Evolutionary conservation across 2,329 filamentous ascomycete genomes (phyloP).

Genomic region (Aspergillus versicolor): DNA sequence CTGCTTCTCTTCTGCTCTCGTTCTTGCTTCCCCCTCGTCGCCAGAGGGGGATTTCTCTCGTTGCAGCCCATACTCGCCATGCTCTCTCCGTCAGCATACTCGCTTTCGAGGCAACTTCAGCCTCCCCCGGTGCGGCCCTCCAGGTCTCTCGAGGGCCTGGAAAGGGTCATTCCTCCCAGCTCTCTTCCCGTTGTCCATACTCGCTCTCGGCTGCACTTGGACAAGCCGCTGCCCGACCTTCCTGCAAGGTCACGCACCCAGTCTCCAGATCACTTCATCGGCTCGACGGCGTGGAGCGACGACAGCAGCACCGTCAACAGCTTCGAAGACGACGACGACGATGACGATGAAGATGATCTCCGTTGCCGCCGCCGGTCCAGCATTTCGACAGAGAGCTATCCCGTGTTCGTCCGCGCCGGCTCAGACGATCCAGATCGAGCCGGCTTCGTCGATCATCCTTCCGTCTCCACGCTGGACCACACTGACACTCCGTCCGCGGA

Average conservation of each 20-base stretch:
- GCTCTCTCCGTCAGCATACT: too few species aligned
- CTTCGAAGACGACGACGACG: conserved; percentile 12
- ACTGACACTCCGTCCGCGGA: conserved; percentile 2
- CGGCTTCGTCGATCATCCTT: conserved; percentile 26
- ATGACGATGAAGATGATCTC: conserved; percentile 1
- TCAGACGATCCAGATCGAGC: conserved; percentile 31
- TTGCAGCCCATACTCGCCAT: too few species aligned
- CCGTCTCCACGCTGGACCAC: conserved; percentile 16
- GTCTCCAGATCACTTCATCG: conserved; percentile 2
- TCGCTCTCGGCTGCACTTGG: conserved; percentile 24
- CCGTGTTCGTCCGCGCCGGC: conserved; percentile 31
- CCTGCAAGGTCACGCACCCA: conserved; percentile 25
- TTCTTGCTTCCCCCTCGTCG: neutral
- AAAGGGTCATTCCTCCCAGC: conserved; percentile 35
- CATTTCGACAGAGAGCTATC: conserved; percentile 29
- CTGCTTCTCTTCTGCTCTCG: neutral
- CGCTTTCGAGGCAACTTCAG: too few species aligned
- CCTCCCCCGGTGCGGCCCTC: conserved; percentile 35
- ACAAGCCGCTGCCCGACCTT: conserved; percentile 35
- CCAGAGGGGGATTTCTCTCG: neutral
- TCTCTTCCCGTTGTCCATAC: conserved; percentile 9
- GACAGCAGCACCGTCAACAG: conserved; percentile 30
- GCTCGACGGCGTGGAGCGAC: conserved; percentile 30
- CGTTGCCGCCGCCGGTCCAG: conserved; percentile 13
- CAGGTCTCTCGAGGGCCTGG: conserved; percentile 38